These are phyloP conservation scores for Trichoderma koningii DNA, from an alignment of 2,329 filamentous ascomycete genomes.

Conservation along the genomic window DNA sequence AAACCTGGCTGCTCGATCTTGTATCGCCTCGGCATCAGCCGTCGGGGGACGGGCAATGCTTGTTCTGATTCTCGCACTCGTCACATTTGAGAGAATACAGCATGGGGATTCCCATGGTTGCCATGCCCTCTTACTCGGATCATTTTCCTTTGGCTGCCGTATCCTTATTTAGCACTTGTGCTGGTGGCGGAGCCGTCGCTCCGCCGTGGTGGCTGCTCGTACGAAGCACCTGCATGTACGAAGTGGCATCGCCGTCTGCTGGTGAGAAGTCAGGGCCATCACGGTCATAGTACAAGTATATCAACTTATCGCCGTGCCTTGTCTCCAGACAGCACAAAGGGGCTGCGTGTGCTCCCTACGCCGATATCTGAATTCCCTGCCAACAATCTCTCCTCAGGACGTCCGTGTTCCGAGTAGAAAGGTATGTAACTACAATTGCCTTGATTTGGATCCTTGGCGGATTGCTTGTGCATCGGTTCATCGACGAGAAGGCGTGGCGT, in stretches of 20 bases:
- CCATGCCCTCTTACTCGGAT: background rate
- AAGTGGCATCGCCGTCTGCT: constrained; percentile 18
- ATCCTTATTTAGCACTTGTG: constrained; percentile 14
- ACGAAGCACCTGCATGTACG: constrained; percentile 17
- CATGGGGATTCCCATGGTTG: background rate
- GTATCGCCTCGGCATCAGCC: background rate
- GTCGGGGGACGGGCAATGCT: background rate
- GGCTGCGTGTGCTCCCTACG: background rate
- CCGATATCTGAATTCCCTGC: too few species aligned
- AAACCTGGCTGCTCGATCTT: background rate
- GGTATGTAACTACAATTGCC: too few species aligned
- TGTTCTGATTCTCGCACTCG: background rate
- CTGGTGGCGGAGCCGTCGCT: constrained; percentile 5
- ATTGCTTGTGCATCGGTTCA: background rate
- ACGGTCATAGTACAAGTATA: constrained; percentile 8
- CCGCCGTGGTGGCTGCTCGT: constrained; percentile 1
- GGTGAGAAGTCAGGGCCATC: background rate
- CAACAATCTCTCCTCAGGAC: too few species aligned
- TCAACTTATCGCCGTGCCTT: background rate
- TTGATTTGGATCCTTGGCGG: too few species aligned
- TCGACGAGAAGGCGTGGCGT: constrained; percentile 18
- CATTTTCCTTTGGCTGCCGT: background rate
- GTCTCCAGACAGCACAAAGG: background rate
- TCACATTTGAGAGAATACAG: background rate
- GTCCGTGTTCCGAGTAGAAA: too few species aligned